Base-by-base conservation (phyloP, 495 filamentous ascomycete species). In the Penicillium ucsense region DNA sequence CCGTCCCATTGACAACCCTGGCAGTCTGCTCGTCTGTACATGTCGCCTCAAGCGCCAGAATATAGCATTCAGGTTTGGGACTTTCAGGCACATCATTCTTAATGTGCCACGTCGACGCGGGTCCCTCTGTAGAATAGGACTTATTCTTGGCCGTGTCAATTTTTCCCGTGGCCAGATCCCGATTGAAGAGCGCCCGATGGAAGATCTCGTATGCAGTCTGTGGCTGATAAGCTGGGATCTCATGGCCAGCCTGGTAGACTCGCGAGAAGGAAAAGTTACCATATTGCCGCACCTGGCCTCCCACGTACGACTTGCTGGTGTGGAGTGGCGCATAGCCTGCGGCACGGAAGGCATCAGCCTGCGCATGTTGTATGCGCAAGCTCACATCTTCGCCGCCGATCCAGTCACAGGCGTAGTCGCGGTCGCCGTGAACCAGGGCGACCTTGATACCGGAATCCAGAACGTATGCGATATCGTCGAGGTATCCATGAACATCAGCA, bases 361-460 rank as follows among this genome's bases (percentile, higher is more conserved):
- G 46, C 9, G 67, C 57, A 50, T 75, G 68, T 30, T 74, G 51
- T 12, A 78, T 56, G 29, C 56, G 33, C 43, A 71, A 44, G 45
- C 65, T 68, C 31, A 67, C 69, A n/a, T 65, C 58, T 43, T 74
- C 71, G 30, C 68, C 71, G 8, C 70, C 70, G 31, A 68, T 66
- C 68, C 69, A 71, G 48, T 75, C 78, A 54, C 79, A 80, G n/a
- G 69, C 67, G 43, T 78, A 83, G 47, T 82, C 79, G 8, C 71
- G 64, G 63, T 79, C 78, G 9, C 80, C 85, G 51, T 86, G 87
- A 35, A 87, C 70, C 5, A 89, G 70, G 8, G 80, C 77, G 3
- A 90, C 80, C 43, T 83, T 80, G 54, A 89, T 74, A 4, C 75
- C 75, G 9, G 66, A 65, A 29, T 75, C 64, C 4, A 83, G 65